Base-by-base conservation (phyloP, 768 basidiomycete species). In the Trametes elegans region DNA sequence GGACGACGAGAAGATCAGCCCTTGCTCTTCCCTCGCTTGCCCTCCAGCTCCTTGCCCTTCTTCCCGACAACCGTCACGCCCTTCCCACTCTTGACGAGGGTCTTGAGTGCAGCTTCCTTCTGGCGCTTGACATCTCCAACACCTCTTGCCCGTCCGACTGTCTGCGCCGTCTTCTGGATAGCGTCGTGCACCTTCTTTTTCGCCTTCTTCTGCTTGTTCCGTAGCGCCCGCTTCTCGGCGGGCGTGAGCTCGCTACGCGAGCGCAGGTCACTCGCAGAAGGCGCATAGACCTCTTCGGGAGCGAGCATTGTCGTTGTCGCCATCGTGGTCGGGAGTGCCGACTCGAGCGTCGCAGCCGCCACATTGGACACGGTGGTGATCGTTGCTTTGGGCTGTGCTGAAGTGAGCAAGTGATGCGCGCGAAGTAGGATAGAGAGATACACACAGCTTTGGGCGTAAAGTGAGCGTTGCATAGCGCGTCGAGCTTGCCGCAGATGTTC, bases 391-490 rank as follows among this genome's bases (percentile, higher is more conserved):
- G 96, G 93, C 95, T 98, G 58, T 16, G 42, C 18, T 54, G 49
- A 41, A 35, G 23, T 62, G 26, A 67, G 57, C 18, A 41, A 18
- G 3, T 13, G 11, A 5, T n/a, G 16, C 2, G 13, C n/a, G 34
- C 44, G 29, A 55, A 11, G 59, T 49, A 44, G 28, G 23, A 54
- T 49, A 44, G 31, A 35, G 43, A 24, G 10, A 18, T 13, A 76
- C 84, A 49, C 58, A 96, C 96, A 68, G 85, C 84, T 70, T 98
- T 98, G 1, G 96, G 97, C 14, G 91, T 88, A 68, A 93, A 98
- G 69, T 98, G 92, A 2, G 94, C 86, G 66, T 98, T 98, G 68
- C 90, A 91, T 31, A 98, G 74, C 18, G 96, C 93, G 71, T 98
- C 97, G 31, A 98, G 76, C 67, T 96, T 97, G 40, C 80, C 75